Conservation (phyloP, 345 rosid species). For the Gossypium rotundifolium region DNA sequence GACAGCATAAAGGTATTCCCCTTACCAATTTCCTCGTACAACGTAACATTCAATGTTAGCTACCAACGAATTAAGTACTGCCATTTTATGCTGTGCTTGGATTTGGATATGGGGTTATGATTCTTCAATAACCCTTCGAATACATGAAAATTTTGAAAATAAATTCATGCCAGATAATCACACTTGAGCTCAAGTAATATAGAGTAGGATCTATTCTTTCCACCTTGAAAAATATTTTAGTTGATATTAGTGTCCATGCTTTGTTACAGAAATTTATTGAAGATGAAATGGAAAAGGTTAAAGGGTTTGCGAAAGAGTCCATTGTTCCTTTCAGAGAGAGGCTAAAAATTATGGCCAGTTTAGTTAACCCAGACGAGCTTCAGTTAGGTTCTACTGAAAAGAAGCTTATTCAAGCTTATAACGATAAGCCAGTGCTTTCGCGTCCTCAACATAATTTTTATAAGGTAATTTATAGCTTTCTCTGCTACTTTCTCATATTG, state of each 20-base stretch:
- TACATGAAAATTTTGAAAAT: background rate
- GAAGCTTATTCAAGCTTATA: constrained; percentile 77
- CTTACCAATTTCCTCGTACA: background rate
- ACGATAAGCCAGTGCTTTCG: constrained; percentile 55
- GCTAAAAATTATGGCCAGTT: constrained; percentile 74
- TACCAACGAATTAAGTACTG: background rate
- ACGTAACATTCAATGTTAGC: background rate
- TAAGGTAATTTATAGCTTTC: background rate
- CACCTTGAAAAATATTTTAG: background rate
- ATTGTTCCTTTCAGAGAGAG: constrained; percentile 80
- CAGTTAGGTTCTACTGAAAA: constrained; percentile 68
- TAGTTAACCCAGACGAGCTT: constrained; percentile 82
- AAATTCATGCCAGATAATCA: background rate
- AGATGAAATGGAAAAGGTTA: constrained; percentile 7
- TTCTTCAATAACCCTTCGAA: background rate
- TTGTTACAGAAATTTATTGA: constrained; percentile 9
- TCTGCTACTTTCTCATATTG: background rate
- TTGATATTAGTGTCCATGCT: background rate
- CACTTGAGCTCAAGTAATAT: background rate
- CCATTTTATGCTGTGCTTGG: background rate
- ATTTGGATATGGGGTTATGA: background rate
- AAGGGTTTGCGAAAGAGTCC: constrained; percentile 3
- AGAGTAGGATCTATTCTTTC: background rate
- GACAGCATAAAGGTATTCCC: constrained; percentile 62
- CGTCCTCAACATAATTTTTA: constrained; percentile 4